phyloP scores from a whole-genome alignment of 805 yeast species.

The Wickerhamomyces rabaulensis region DNA sequence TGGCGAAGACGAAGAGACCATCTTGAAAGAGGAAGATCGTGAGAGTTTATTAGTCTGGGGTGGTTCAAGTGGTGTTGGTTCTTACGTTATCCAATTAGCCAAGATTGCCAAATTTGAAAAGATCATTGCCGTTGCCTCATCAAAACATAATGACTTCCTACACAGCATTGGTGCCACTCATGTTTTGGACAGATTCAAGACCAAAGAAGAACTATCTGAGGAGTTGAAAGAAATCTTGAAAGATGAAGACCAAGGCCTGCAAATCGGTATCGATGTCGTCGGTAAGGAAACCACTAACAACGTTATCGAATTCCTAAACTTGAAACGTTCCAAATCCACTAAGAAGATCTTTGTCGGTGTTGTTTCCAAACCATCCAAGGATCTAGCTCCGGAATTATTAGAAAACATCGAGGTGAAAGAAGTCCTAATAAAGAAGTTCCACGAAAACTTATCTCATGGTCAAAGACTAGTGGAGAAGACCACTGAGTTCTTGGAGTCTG shows the following conservation, averaged over 20 bases:
- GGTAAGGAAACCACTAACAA: constrained; percentile 34
- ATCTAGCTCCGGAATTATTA: constrained; percentile 16
- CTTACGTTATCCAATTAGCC: constrained; percentile 38
- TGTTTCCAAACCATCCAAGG: constrained; percentile 31
- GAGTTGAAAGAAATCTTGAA: constrained; percentile 21
- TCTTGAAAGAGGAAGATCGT: constrained; percentile 5
- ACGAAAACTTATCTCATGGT: constrained; percentile 37
- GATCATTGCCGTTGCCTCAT: constrained; percentile 40
- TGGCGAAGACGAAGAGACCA: constrained; percentile 7
- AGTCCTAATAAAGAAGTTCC: constrained; percentile 37
- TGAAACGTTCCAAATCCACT: constrained; percentile 9
- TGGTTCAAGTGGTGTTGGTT: constrained; percentile 42
- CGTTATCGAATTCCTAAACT: constrained; percentile 26
- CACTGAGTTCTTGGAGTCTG: constrained; percentile 24
- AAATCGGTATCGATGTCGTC: constrained; percentile 39
- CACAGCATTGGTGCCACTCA: constrained; percentile 38
- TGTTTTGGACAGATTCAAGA: constrained; percentile 31
- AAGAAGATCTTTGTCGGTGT: constrained; percentile 33
- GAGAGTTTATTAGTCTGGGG: constrained; percentile 39
- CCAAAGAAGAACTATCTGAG: constrained; percentile 18
- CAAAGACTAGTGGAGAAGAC: constrained; percentile 30
- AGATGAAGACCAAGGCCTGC: constrained; percentile 24
- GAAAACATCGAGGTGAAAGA: constrained; percentile 25
- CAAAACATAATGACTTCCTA: constrained; percentile 31
- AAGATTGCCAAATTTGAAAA: constrained; percentile 31